phyloP scores from a whole-genome alignment of 176 grass and related monocot species.

The maize (Zea mays) region Zm-B73-REFERENCE-NAM-5.0 NC_050098.1:162588001-162588500 shows the following conservation, averaged over 20 bases:
- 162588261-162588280: not conserved
- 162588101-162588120: not conserved
- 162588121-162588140: not conserved
- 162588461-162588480: no score
- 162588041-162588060: no score
- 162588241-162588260: no score
- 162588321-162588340: not conserved
- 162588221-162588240: no score
- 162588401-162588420: constrained; percentile 2
- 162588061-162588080: not conserved
- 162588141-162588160: not conserved
- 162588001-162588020: no score
- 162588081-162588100: not conserved
- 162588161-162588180: no score
- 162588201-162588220: not conserved
- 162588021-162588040: no score
- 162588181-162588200: not conserved
- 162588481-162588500: no score
- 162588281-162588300: constrained; percentile 12
- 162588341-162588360: not conserved
- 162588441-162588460: not conserved
- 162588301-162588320: not conserved
- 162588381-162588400: not conserved
- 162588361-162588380: not conserved
- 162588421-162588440: not conserved